phyloP scores from a whole-genome alignment of 768 basidiomycete genomes.

The Lactifluus rugatus region DNA sequence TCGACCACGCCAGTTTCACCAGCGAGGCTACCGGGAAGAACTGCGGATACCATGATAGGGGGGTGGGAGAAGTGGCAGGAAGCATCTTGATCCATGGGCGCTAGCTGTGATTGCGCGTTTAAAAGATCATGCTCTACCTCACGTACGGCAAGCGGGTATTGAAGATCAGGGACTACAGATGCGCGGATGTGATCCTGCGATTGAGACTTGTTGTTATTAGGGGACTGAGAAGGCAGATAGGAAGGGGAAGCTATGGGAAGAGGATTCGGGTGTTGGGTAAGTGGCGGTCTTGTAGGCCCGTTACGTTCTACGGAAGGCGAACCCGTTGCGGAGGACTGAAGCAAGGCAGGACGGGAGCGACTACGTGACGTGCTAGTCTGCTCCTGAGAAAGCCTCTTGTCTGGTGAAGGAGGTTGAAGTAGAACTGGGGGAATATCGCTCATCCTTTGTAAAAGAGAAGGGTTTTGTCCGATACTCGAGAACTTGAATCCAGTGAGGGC shows the following conservation, averaged over 20 bases:
- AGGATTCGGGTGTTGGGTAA: too few species aligned
- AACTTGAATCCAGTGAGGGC: conserved; percentile 4
- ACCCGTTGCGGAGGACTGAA: neutral
- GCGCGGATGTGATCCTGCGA: neutral
- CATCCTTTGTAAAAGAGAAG: conserved; percentile 8
- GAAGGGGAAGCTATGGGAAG: too few species aligned
- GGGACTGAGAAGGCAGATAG: neutral
- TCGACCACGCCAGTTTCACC: neutral
- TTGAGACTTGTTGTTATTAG: neutral
- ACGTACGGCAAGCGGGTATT: neutral
- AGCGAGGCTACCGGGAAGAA: neutral
- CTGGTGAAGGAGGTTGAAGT: neutral
- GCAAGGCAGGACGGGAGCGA: neutral
- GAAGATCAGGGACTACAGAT: conserved; percentile 9
- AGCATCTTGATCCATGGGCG: neutral
- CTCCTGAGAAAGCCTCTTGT: neutral
- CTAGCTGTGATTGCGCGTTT: neutral
- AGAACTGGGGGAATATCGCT: neutral
- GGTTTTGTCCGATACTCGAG: conserved; percentile 6
- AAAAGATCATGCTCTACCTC: neutral
- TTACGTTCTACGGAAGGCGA: neutral
- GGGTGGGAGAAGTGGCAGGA: neutral
- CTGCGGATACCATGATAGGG: neutral
- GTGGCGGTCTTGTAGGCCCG: neutral
- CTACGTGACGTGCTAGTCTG: neutral